Evolutionary conservation across 1,284 basidiomycete genomes (phyloP).

Genomic region (Boletus sp.): DNA sequence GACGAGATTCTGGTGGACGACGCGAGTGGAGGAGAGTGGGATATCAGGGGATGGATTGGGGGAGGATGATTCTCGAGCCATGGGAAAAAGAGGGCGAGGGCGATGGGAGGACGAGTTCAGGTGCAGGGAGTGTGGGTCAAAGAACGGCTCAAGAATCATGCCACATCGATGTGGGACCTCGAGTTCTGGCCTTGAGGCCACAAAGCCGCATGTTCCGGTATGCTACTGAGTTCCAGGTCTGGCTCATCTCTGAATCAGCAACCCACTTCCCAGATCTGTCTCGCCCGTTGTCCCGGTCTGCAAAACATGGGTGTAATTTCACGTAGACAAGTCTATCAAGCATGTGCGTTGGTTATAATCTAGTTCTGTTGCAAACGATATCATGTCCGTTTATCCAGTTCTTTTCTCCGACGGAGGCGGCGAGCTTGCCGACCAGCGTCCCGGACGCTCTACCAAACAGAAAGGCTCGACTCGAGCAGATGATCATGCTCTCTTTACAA

Average conservation of each 20-base stretch:
- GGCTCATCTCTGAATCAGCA: not conserved
- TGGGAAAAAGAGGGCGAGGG: not conserved
- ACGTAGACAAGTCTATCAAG: not conserved
- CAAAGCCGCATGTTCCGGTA: no score
- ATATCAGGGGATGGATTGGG: conserved; percentile 3
- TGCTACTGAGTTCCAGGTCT: not conserved
- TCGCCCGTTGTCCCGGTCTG: no score
- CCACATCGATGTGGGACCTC: conserved; percentile 1
- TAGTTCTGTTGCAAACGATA: conserved; percentile 4
- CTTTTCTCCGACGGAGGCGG: conserved; percentile 31
- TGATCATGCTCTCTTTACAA: conserved; percentile 53
- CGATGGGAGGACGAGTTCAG: not conserved
- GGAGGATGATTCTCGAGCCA: not conserved
- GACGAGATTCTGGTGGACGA: conserved; percentile 30
- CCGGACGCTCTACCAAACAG: conserved; percentile 35
- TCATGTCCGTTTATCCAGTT: conserved; percentile 38
- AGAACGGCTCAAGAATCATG: not conserved
- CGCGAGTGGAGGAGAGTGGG: conserved; percentile 11
- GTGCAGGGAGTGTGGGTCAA: conserved; percentile 9
- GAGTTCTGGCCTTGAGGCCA: no score
- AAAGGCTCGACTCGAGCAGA: conserved; percentile 49
- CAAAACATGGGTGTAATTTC: no score
- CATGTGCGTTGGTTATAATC: not conserved
- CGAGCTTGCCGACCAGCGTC: conserved; percentile 49
- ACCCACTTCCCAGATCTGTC: not conserved